Percentiles rank a stretch among this genome's conserved stretches.
Evolutionary conservation across 108 stramenopile genomes (phyloP).

Genomic region (Chaetoceros tenuissimus): DNA sequence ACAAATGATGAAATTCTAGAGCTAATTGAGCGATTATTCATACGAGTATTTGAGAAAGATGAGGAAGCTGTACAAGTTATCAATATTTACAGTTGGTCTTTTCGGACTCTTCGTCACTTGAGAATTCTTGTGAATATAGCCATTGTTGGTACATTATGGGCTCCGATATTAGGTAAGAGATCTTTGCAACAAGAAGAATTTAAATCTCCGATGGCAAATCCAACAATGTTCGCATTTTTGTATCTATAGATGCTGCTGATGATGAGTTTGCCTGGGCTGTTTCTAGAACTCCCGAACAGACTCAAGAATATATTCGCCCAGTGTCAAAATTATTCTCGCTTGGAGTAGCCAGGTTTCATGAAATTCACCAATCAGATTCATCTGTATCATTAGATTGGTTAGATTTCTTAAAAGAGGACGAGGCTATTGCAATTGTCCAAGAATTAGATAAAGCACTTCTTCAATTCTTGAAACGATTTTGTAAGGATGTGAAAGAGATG

Average conservation of each 20-base stretch:
- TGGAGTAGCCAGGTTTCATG: constrained; percentile 73
- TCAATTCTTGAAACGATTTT: constrained; percentile 56
- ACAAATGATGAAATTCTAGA: constrained; percentile 48
- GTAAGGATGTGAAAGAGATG: constrained; percentile 64
- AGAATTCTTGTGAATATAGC: constrained; percentile 74
- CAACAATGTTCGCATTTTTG: no score
- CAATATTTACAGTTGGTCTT: constrained; percentile 55
- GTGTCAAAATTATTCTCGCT: constrained; percentile 73
- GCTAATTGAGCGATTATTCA: constrained; percentile 53
- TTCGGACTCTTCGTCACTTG: constrained; percentile 49
- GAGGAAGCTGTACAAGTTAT: constrained; percentile 51
- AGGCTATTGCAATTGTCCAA: constrained; percentile 65
- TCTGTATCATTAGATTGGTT: constrained; percentile 66
- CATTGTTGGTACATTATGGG: constrained; percentile 70
- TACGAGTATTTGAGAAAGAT: constrained; percentile 57
- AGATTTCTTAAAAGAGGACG: constrained; percentile 70
- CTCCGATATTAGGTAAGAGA: no score
- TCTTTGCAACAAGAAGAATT: no score
- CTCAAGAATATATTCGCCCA: constrained; percentile 56
- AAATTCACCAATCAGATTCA: constrained; percentile 34
- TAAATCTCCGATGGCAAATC: no score
- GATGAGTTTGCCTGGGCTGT: constrained; percentile 64
- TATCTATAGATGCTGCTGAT: constrained; percentile 77
- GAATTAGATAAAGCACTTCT: constrained; percentile 74
- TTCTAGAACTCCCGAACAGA: constrained; percentile 45